These are phyloP conservation scores for Hypoxylon sp. DNA, from an alignment of 2,329 filamentous ascomycete genomes.

Conservation along the genomic window DNA sequence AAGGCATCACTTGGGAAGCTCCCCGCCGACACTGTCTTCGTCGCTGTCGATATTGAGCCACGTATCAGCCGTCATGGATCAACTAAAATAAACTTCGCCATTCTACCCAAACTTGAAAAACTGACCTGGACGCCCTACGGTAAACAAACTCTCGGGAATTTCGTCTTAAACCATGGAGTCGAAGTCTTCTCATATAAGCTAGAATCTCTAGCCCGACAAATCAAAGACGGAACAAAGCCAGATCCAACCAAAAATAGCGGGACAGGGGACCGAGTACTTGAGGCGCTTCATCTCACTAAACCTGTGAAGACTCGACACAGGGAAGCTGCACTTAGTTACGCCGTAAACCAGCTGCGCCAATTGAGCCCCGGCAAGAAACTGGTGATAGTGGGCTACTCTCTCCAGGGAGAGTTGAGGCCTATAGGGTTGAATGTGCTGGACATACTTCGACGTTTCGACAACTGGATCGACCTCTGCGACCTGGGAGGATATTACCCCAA, in stretches of 20 bases:
- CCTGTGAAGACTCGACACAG: not conserved
- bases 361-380: not conserved
- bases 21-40: conserved; percentile 17
- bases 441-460: conserved; percentile 14
- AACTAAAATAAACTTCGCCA: conserved; percentile 25
- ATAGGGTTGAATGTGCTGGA: conserved; percentile 20
- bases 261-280: not conserved
- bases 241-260: not conserved
- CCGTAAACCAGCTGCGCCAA: conserved; percentile 5
- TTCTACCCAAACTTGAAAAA: conserved; percentile 27
- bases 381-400: conserved; percentile 20
- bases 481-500: not conserved
- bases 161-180: conserved; percentile 3
- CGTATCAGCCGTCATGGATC: not conserved
- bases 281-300: not conserved
- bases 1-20: conserved; percentile 11
- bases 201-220: not conserved
- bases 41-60: conserved; percentile 16
- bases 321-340: not conserved
- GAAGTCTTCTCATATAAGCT: conserved; percentile 4
- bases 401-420: conserved; percentile 17
- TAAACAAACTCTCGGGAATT: not conserved
- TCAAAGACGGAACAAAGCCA: conserved; percentile 3
- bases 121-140: not conserved
- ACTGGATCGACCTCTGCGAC: conserved; percentile 26